Conservation (phyloP, 225 moss, liverwort and hornwort species). For the Physcomitrellopsis africana region DNA sequence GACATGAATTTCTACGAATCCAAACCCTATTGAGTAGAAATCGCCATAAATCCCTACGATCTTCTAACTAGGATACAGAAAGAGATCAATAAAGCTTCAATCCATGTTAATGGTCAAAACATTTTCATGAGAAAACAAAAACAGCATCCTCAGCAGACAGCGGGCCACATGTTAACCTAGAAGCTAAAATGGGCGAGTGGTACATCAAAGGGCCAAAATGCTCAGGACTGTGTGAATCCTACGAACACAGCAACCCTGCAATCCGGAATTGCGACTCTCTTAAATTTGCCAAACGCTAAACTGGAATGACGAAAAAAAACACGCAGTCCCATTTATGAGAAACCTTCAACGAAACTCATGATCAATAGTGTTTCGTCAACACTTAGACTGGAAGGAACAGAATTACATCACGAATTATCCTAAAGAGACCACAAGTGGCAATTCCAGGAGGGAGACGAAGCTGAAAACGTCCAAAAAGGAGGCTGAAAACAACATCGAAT, state of each 20-base stretch:
- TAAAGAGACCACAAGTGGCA: neutral
- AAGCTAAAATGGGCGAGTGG: slow-evolving; percentile 21
- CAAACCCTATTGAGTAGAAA: too few relatives aligned
- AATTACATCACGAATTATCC: neutral
- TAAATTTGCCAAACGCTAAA: slow-evolving; percentile 5
- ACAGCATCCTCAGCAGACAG: slow-evolving; percentile 12
- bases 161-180: slow-evolving; percentile 11
- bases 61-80: too few relatives aligned
- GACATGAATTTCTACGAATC: neutral
- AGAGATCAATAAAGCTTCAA: neutral
- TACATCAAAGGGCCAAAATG: neutral
- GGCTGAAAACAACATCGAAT: slow-evolving; percentile 3
- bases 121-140: slow-evolving; percentile 3
- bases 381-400: neutral
- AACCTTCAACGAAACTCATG: slow-evolving; percentile 27
- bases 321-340: neutral
- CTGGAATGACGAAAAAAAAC: neutral
- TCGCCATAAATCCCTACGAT: too few relatives aligned
- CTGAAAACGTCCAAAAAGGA: slow-evolving; percentile 12
- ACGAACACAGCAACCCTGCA: slow-evolving; percentile 14
- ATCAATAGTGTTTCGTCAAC: neutral
- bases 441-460: slow-evolving; percentile 19
- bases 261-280: slow-evolving; percentile 26
- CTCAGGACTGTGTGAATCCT: slow-evolving; percentile 2
- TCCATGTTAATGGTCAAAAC: slow-evolving; percentile 1